Evolutionary conservation across 2,329 filamentous ascomycete genomes (phyloP), one percentile per base, ranked within the genome.

Genomic region (Alternaria novae-zelandiae): DNA sequence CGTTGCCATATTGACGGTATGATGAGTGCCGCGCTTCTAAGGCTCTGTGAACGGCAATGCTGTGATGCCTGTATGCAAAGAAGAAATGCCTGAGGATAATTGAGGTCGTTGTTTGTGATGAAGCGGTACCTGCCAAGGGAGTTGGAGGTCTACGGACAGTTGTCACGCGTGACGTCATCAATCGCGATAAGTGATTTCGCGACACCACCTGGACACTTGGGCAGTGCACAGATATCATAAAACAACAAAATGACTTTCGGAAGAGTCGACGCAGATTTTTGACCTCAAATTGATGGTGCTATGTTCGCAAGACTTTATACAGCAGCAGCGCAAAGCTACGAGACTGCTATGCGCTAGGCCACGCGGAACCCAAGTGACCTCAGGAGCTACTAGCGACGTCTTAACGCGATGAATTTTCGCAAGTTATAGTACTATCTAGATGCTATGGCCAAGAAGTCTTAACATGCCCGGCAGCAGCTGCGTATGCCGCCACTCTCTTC

Each of bases 1-100:
- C 30, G 56, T 55, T 4, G 55, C 30, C 65, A 65, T 67, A 6
- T 43, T 46, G 32, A 5, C 12, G 7, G 28, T 26, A 7, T 23
- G 13, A 23, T 4, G 13, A 9, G 6, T 9, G 6, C 41, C 20
- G 8, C 5, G 11, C n/a, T 53, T 21, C 9, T 41, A 7, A 11
- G 28, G 28, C 0, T 17, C 32, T 41, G 8, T n/a, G 20, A 53
- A 6, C 6, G n/a, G 13, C 21, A 8, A 7, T 36, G 1, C 6
- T n/a, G 3, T 5, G 5, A n/a, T 23, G 3, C 13, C 9, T n/a
- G 7, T n/a, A n/a, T 36, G 13, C 3, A 15, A 8, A 7, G 1
- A 2, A 9, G 9, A 9, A 23, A 23, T 13, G n/a, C 13, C 9
- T 41, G 36, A 41, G 4, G 36, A 41, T 17, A 17, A n/a, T 41